A percentile compares a stretch with the other conserved stretches of the same genome.
Conservation (phyloP, 352 stramenopile species). For the Pythium sp. region DNA sequence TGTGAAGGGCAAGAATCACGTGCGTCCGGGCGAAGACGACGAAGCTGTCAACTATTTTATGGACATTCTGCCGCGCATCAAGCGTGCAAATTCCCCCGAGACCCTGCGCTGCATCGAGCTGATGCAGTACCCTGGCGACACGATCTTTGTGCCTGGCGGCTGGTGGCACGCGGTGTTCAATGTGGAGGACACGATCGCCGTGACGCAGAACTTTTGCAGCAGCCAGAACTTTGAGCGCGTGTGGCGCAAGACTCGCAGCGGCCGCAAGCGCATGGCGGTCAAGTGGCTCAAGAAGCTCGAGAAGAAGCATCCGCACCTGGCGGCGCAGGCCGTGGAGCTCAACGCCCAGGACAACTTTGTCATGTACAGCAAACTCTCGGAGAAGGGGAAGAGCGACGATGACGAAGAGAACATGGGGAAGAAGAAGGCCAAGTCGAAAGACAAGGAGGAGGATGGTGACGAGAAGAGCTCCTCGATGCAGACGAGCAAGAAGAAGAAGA, state of each 20-base stretch:
- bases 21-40: slow-evolving; percentile 89
- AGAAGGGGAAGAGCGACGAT: slow-evolving; percentile 4
- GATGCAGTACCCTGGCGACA: slow-evolving; percentile 89
- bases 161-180: slow-evolving; percentile 96
- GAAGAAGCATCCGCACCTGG: slow-evolving; percentile 81
- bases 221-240: slow-evolving; percentile 84
- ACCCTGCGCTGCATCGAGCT: slow-evolving; percentile 81
- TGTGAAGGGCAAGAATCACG: slow-evolving; percentile 80
- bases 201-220: slow-evolving; percentile 95
- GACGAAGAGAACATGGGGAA: slow-evolving; percentile 16
- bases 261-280: slow-evolving; percentile 93
- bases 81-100: slow-evolving; percentile 56
- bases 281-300: slow-evolving; percentile 91
- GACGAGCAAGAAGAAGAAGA: slow-evolving; percentile 41
- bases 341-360: slow-evolving; percentile 89
- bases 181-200: slow-evolving; percentile 87
- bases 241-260: slow-evolving; percentile 87
- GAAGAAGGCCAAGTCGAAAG: slow-evolving; percentile 25
- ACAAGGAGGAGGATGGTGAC: slow-evolving; percentile 9
- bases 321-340: slow-evolving; percentile 64
- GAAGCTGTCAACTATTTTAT: slow-evolving; percentile 91
- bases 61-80: slow-evolving; percentile 90
- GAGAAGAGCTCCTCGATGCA: slow-evolving; percentile 14
- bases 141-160: slow-evolving; percentile 90
- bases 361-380: slow-evolving; percentile 58